Evolutionary conservation across 306 rosid genomes (phyloP).

Genomic region (Pyrus pyrifolia): DNA sequence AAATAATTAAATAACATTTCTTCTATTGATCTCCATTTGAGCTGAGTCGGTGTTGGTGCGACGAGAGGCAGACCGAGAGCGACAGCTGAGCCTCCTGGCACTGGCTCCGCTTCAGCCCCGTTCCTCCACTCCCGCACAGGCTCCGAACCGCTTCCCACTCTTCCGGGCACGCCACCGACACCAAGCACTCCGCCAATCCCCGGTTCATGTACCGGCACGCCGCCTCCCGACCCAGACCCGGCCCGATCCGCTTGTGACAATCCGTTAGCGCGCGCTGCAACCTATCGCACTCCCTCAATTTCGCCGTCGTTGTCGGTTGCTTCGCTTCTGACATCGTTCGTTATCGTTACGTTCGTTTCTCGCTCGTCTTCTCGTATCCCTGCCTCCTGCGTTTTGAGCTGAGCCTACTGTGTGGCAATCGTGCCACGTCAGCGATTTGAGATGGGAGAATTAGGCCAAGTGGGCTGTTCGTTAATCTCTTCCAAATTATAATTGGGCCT

Average conservation of each 20-base stretch:
- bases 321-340: neutral
- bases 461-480: neutral
- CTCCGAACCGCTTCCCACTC: constrained; percentile 23
- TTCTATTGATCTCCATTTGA: neutral
- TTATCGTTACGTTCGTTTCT: neutral
- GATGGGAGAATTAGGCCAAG: fast-evolving
- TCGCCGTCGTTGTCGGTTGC: constrained; percentile 3
- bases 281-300: constrained; percentile 30
- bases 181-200: constrained; percentile 27
- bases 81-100: constrained; percentile 36
- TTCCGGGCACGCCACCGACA: constrained; percentile 27
- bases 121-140: constrained; percentile 27
- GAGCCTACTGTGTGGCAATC: neutral
- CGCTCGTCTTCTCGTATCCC: neutral
- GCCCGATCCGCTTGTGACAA: constrained; percentile 24
- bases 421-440: neutral
- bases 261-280: constrained; percentile 30
- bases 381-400: neutral
- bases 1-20: neutral
- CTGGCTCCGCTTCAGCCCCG: constrained; percentile 23
- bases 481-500: neutral
- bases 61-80: constrained; percentile 27
- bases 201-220: constrained; percentile 34
- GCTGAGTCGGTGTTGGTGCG: neutral
- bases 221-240: constrained; percentile 14